Conservation (phyloP, 805 yeast genomes). For the Cyberlindnera maritima region DNA sequence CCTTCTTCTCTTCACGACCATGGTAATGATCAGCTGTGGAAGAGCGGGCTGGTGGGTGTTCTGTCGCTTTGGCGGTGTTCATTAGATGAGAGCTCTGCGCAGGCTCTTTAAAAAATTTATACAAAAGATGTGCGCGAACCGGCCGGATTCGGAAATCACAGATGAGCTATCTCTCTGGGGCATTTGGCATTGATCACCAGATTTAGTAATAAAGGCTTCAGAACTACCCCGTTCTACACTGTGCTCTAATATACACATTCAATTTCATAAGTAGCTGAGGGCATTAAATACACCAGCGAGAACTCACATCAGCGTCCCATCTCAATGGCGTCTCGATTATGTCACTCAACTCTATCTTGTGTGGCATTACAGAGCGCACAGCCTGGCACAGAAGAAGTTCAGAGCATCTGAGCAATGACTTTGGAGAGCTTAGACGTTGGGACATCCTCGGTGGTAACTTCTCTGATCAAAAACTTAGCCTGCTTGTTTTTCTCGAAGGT, state of each 20-base stretch:
- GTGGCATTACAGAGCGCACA: too few species aligned
- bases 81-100: neutral
- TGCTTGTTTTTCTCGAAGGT: constrained; percentile 21
- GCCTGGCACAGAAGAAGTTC: neutral
- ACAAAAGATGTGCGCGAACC: constrained; percentile 22
- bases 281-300: too few species aligned
- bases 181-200: too few species aligned
- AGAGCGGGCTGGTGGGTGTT: neutral
- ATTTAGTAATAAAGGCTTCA: too few species aligned
- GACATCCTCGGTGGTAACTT: constrained; percentile 24
- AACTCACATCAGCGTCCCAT: too few species aligned
- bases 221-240: too few species aligned
- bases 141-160: constrained; percentile 17
- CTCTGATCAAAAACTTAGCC: constrained; percentile 22
- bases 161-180: constrained; percentile 20
- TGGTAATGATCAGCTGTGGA: neutral
- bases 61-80: neutral
- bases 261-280: too few species aligned
- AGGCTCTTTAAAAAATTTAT: constrained; percentile 16
- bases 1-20: constrained; percentile 46
- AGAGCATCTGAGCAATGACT: constrained; percentile 21
- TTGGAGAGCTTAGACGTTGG: constrained; percentile 25
- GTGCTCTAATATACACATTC: too few species aligned
- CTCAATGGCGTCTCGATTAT: too few species aligned
- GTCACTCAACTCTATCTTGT: too few species aligned